Conservation (phyloP, 2,329 filamentous ascomycete species). For the Aureobasidium namibiae region DNA sequence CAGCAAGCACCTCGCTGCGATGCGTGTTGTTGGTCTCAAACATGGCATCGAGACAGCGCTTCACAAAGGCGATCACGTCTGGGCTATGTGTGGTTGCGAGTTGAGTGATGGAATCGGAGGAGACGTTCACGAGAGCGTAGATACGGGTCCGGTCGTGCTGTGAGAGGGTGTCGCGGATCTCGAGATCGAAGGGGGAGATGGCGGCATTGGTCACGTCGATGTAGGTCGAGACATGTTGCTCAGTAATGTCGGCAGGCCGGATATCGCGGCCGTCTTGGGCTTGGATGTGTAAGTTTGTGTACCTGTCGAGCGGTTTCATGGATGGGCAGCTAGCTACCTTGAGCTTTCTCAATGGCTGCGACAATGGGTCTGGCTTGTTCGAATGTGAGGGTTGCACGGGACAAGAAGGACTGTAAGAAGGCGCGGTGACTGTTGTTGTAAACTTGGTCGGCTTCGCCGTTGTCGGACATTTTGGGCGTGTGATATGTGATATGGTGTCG, state of each 20-base stretch:
- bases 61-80: slow-evolving; percentile 85
- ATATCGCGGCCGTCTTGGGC: slow-evolving; percentile 25
- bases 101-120: slow-evolving; percentile 76
- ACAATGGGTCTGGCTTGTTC: slow-evolving; percentile 65
- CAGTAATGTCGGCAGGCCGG: slow-evolving; percentile 55
- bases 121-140: slow-evolving; percentile 81
- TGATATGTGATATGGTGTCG: neutral
- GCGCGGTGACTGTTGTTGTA: slow-evolving; percentile 69
- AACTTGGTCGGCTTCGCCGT: slow-evolving; percentile 8
- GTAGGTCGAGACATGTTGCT: slow-evolving; percentile 59
- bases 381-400: slow-evolving; percentile 68
- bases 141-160: slow-evolving; percentile 55
- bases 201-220: slow-evolving; percentile 62
- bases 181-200: slow-evolving; percentile 74
- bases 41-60: slow-evolving; percentile 80
- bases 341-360: slow-evolving; percentile 62
- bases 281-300: neutral
- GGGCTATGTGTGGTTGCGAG: slow-evolving; percentile 71
- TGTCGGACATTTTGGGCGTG: neutral
- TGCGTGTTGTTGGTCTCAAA: slow-evolving; percentile 81
- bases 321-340: slow-evolving; percentile 40
- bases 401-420: slow-evolving; percentile 82
- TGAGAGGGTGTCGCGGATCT: slow-evolving; percentile 68
- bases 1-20: slow-evolving; percentile 72
- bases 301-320: slow-evolving; percentile 26